Evolutionary conservation across 345 rosid genomes (phyloP).

Genomic region (Eucalyptus decipiens): DNA sequence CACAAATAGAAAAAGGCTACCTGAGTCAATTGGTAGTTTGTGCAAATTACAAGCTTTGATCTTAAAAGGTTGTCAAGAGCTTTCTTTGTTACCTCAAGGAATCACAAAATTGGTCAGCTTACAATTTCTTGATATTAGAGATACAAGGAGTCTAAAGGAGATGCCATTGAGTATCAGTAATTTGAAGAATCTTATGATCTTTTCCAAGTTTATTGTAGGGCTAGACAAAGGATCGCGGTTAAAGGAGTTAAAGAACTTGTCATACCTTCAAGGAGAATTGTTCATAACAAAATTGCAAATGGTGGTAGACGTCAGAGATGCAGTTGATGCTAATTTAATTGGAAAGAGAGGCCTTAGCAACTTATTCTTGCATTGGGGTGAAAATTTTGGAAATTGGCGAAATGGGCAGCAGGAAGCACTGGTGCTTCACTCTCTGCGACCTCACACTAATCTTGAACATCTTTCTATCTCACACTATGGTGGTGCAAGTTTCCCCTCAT

Average conservation of each 20-base stretch:
- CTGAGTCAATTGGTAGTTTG: fast-evolving
- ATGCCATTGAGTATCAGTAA: neutral
- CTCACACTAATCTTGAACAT: neutral
- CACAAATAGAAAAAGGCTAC: fast-evolving
- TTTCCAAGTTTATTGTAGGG: neutral
- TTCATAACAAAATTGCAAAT: neutral
- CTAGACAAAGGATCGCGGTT: neutral
- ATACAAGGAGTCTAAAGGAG: neutral
- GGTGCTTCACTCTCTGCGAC: fast-evolving
- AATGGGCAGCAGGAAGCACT: fast-evolving
- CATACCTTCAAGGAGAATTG: neutral
- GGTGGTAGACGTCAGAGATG: neutral
- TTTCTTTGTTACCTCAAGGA: neutral
- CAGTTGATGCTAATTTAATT: fast-evolving
- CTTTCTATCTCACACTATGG: neutral
- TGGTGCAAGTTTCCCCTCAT: neutral
- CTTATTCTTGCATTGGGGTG: neutral
- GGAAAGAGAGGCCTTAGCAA: neutral
- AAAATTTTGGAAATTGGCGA: fast-evolving
- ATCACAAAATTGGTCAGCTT: neutral
- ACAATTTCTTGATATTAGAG: neutral
- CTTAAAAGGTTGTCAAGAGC: neutral
- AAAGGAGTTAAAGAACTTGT: neutral
- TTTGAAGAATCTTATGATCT: neutral
- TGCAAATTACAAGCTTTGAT: neutral